These are phyloP conservation scores for Raffaelea ambrosiae DNA, from an alignment of 2,329 filamentous ascomycete species.

Conservation along the genomic window DNA sequence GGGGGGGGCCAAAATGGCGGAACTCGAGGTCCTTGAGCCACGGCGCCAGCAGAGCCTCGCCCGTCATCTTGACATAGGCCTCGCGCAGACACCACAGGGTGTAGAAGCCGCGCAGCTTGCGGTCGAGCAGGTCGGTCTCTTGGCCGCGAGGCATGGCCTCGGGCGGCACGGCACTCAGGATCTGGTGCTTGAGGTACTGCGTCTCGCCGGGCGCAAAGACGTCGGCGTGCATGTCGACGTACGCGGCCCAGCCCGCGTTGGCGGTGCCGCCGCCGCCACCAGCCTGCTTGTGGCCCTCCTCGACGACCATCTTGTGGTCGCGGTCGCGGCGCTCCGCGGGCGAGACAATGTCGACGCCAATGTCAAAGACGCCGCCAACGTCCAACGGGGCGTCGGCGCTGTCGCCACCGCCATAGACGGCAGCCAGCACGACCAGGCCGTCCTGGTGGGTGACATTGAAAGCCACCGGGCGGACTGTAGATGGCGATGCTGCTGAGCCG, in stretches of 20 bases:
- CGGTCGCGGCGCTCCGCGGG: constrained; percentile 59
- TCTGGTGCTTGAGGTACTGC: constrained; percentile 46
- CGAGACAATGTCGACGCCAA: constrained; percentile 72
- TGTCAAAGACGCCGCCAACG: constrained; percentile 27
- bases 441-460: constrained; percentile 79
- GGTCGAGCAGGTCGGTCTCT: constrained; percentile 44
- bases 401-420: constrained; percentile 35
- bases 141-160: constrained; percentile 15
- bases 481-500: constrained; percentile 17
- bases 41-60: constrained; percentile 63
- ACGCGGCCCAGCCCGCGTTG: constrained; percentile 50
- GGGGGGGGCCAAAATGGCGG: constrained; percentile 49
- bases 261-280: not conserved
- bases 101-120: constrained; percentile 63
- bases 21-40: constrained; percentile 70
- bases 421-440: constrained; percentile 62
- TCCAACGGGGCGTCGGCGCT: constrained; percentile 35
- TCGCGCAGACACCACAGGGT: constrained; percentile 73
- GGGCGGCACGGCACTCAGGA: constrained; percentile 20
- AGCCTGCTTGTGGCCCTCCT: too few species aligned
- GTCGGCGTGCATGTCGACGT: constrained; percentile 64
- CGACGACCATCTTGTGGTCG: constrained; percentile 47
- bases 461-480: constrained; percentile 29
- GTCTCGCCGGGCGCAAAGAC: constrained; percentile 59
- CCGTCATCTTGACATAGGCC: constrained; percentile 76